Base-by-base conservation (phyloP, 2,329 filamentous ascomycete genomes). In the Hymenoscyphus occultus region DNA sequence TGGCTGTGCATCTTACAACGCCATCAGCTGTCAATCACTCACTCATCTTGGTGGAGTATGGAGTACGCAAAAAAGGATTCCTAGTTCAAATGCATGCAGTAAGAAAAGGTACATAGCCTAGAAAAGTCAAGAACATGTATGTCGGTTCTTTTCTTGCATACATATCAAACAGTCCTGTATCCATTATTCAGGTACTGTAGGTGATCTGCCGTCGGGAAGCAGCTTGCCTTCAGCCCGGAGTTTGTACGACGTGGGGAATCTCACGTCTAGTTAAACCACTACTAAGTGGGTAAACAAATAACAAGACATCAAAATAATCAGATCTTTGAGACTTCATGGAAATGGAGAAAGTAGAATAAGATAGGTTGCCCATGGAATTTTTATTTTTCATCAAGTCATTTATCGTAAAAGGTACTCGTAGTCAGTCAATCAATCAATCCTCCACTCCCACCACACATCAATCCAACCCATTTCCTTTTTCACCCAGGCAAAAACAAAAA, bases 301-400 rank as follows among this genome's bases (percentile, higher is more conserved):
- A 42, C 28, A 6, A 35, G 16, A 60, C 4, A 28, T 19, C 28
- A 6, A 7, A 35, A 4, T 4, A 10, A 35, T 35, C 3, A 35
- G 35, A 10, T 4, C 7, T 2, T 22, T 31, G 3, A 14, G 12
- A 16, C 19, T 31, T 12, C 35, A 35, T 45, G n/a, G 3, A 31
- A 61, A 39, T 3, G 32, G 31, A 54, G 10, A 39, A 61, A 42
- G 16, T 48, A 19, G 22, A 42, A 42, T 51, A 54, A 13, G 31
- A 28, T 54, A 19, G 60, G 60, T 62, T 48, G 60, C 60, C 60
- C 60, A 57, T 56, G 56, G 60, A 35, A 19, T 57, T 62, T 62
- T 62, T 62, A 56, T 62, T 40, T 22, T 40, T 60, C 31, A 57
- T 61, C 42, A 22, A 59, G 40, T 61, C 59, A 61, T 61, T 51